Conservation (phyloP, 75 land plant species). For the Picea glauca region DNA sequence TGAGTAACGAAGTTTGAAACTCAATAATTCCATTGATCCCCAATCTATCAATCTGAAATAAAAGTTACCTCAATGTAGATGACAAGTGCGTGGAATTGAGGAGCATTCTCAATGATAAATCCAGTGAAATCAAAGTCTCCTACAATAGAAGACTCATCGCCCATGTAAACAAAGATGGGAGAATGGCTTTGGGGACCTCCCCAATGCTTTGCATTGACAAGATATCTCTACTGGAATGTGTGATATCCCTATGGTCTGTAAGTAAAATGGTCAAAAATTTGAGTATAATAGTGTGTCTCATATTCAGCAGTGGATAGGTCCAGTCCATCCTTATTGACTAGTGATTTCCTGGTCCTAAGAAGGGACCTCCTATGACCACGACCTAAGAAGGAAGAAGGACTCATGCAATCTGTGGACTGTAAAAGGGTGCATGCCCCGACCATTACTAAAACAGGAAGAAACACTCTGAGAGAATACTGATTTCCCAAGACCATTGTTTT, state of each 20-base stretch:
- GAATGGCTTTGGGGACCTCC: slow-evolving; percentile 28
- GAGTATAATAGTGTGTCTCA: slow-evolving; percentile 17
- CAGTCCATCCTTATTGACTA: no score
- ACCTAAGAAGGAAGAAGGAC: no score
- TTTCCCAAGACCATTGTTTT: no score
- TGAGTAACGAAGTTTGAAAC: neutral
- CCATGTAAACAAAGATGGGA: slow-evolving; percentile 57
- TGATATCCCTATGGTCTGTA: slow-evolving; percentile 28
- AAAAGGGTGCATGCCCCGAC: no score
- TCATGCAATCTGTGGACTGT: no score
- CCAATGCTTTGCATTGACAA: slow-evolving; percentile 41
- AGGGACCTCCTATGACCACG: no score
- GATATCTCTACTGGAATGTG: slow-evolving; percentile 53
- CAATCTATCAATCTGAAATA: no score
- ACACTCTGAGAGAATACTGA: no score
- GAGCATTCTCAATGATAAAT: slow-evolving; percentile 43
- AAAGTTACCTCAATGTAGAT: slow-evolving; percentile 16
- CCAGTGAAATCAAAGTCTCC: slow-evolving; percentile 24
- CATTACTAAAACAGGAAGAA: no score
- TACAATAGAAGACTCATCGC: slow-evolving; percentile 36
- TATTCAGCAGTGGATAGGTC: no score
- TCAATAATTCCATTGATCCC: no score
- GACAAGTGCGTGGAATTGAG: slow-evolving; percentile 40
- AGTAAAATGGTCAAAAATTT: slow-evolving; percentile 64
- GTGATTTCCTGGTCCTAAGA: no score